A percentile compares a stretch with the other conserved stretches of the same genome.
phyloP scores from a whole-genome alignment of 2,329 filamentous ascomycete genomes.

The Neonectria hederae region DNA sequence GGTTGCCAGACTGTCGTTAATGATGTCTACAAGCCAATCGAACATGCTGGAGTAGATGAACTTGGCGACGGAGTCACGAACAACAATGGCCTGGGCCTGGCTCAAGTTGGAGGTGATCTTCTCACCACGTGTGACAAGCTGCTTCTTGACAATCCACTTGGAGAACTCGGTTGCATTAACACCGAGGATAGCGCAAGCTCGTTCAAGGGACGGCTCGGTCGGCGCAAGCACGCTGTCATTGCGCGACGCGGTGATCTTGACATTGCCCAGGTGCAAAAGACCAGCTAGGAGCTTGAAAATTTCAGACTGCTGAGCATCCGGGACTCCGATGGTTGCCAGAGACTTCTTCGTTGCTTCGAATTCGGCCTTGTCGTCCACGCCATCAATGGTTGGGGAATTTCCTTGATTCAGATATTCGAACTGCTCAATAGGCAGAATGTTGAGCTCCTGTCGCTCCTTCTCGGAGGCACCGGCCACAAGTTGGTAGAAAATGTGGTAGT shows the following conservation, averaged over 20 bases:
- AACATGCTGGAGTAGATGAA: constrained; percentile 99
- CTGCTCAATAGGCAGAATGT: constrained; percentile 83
- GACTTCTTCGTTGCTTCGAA: constrained; percentile 90
- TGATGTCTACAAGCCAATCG: constrained; percentile 98
- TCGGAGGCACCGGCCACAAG: constrained; percentile 92
- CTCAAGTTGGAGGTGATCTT: constrained; percentile 97
- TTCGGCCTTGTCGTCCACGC: constrained; percentile 94
- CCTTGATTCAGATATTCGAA: constrained; percentile 98
- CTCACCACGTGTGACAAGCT: constrained; percentile 93
- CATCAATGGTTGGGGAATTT: constrained; percentile 88
- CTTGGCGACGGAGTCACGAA: constrained; percentile 96
- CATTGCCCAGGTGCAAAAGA: constrained; percentile 92
- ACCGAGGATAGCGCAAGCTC: constrained; percentile 85
- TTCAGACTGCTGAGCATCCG: constrained; percentile 75
- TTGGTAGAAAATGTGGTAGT: constrained; percentile 99
- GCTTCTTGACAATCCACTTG: constrained; percentile 99
- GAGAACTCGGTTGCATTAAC: constrained; percentile 88
- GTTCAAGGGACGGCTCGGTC: constrained; percentile 82
- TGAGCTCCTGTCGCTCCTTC: constrained; percentile 80
- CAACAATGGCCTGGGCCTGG: constrained; percentile 91
- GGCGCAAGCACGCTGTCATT: constrained; percentile 86
- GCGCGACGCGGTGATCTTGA: constrained; percentile 91
- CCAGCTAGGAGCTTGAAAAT: constrained; percentile 93
- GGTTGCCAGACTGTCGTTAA: constrained; percentile 89
- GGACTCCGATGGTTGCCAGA: constrained; percentile 86